Percentiles rank a stretch among this genome's conserved stretches.
phyloP scores from a whole-genome alignment of 345 rosid species.

The Eutrema japonicum region DNA sequence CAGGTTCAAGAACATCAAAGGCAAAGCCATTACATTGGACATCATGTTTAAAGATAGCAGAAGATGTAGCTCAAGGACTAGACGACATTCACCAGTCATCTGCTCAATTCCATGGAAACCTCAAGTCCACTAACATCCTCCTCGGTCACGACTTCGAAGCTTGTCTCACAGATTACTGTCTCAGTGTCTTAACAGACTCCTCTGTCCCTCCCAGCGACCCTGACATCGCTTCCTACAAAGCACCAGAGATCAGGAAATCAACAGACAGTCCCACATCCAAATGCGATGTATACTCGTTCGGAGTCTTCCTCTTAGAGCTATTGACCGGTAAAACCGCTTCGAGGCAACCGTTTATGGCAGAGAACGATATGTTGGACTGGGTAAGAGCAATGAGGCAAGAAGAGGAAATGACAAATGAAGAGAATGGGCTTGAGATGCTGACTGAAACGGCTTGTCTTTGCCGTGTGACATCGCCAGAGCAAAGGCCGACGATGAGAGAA shows the following conservation, averaged over 20 bases:
- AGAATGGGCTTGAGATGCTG: slow-evolving; percentile 71
- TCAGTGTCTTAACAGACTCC: slow-evolving; percentile 61
- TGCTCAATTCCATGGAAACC: slow-evolving; percentile 73
- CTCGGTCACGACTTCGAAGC: slow-evolving; percentile 92
- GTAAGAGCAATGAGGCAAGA: slow-evolving; percentile 69
- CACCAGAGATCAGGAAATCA: slow-evolving; percentile 79
- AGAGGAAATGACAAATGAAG: slow-evolving; percentile 52
- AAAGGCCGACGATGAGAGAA: slow-evolving; percentile 80
- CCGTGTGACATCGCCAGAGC: slow-evolving; percentile 76
- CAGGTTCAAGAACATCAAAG: slow-evolving; percentile 80
- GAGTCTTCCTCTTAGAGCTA: slow-evolving; percentile 77
- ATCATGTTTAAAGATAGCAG: slow-evolving; percentile 93
- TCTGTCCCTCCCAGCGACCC: slow-evolving; percentile 42
- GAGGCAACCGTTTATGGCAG: slow-evolving; percentile 72
- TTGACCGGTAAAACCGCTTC: slow-evolving; percentile 75
- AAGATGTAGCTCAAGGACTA: slow-evolving; percentile 85
- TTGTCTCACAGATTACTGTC: slow-evolving; percentile 81
- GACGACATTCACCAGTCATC: slow-evolving; percentile 78
- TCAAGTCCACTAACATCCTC: slow-evolving; percentile 82
- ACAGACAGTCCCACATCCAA: slow-evolving; percentile 53
- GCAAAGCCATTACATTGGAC: slow-evolving; percentile 96
- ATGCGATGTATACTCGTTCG: slow-evolving; percentile 83
- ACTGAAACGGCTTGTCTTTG: slow-evolving; percentile 80
- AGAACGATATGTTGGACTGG: slow-evolving; percentile 74
- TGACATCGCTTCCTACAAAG: slow-evolving; percentile 71